Evolutionary conservation across 2,329 filamentous ascomycete genomes (phyloP).

Genomic region (Colletotrichum trifolii): DNA sequence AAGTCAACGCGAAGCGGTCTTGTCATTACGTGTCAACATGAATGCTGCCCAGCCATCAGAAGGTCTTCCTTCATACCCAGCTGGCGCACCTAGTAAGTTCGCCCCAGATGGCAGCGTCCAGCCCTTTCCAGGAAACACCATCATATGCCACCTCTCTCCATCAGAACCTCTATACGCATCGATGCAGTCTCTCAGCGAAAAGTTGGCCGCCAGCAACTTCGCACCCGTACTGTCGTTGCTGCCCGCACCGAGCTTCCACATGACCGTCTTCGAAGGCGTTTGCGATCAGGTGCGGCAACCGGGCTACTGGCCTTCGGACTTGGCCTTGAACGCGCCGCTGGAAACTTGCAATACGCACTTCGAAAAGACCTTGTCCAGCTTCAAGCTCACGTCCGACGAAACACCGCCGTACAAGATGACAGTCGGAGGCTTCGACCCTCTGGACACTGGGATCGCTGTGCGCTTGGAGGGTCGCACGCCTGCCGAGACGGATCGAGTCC

Average conservation of each 20-base stretch:
- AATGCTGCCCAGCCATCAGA: background rate
- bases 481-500: conserved; percentile 34
- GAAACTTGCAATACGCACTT: conserved; percentile 36
- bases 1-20: too few relatives aligned
- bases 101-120: conserved; percentile 39
- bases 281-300: conserved; percentile 39
- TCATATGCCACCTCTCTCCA: conserved; percentile 39
- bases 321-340: conserved; percentile 30
- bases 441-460: conserved; percentile 38
- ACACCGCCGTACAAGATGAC: conserved; percentile 37
- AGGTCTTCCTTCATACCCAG: conserved; percentile 27
- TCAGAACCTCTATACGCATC: conserved; percentile 36
- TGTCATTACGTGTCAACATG: too few relatives aligned
- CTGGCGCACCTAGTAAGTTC: conserved; percentile 42
- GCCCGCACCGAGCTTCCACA: conserved; percentile 42
- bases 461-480: conserved; percentile 21
- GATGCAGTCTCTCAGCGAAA: conserved; percentile 37
- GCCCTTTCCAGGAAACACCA: conserved; percentile 42
- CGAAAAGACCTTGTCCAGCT: conserved; percentile 31
- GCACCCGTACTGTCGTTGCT: conserved; percentile 38
- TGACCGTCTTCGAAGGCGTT: conserved; percentile 44
- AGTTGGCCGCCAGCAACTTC: conserved; percentile 37
- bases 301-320: conserved; percentile 39
- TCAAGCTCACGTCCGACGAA: conserved; percentile 31
- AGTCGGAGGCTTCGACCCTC: conserved; percentile 36